Conservation (phyloP, 192 early-diverging fungal genomes). For the Backusella macrospora region DNA sequence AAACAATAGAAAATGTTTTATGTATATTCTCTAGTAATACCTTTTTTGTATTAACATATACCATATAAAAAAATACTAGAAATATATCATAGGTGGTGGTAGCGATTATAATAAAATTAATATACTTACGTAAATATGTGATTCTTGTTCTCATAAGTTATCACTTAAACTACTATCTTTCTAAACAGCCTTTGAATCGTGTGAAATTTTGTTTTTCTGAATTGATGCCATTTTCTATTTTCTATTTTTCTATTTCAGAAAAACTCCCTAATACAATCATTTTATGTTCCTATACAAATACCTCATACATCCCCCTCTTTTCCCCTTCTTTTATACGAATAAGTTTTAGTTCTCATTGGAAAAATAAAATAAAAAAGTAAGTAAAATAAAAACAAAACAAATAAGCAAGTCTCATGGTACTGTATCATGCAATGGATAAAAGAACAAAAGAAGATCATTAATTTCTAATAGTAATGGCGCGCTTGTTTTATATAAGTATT, state of each 20-base stretch:
- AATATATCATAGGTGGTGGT: not conserved
- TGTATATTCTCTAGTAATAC: not conserved
- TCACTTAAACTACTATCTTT: not conserved
- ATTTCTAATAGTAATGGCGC: not conserved
- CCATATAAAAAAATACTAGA: not conserved
- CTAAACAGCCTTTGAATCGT: not conserved
- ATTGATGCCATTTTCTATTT: not conserved
- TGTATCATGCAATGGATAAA: not conserved
- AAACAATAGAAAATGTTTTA: not conserved
- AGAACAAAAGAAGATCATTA: slow-evolving; percentile 12
- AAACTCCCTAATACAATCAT: no score
- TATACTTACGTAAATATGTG: not conserved
- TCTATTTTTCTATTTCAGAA: not conserved
- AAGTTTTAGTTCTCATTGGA: not conserved
- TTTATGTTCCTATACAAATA: not conserved
- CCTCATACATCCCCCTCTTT: not conserved
- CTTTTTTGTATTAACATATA: not conserved
- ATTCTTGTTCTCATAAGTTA: not conserved
- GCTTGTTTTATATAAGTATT: not conserved
- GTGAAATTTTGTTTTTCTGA: not conserved
- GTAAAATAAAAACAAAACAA: not conserved
- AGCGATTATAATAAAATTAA: not conserved
- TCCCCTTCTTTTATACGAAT: not conserved
- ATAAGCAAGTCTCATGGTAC: not conserved
- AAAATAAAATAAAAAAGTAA: not conserved